Conservation (phyloP, 2,329 filamentous ascomycete species). For the Curvularia lunata region DNA sequence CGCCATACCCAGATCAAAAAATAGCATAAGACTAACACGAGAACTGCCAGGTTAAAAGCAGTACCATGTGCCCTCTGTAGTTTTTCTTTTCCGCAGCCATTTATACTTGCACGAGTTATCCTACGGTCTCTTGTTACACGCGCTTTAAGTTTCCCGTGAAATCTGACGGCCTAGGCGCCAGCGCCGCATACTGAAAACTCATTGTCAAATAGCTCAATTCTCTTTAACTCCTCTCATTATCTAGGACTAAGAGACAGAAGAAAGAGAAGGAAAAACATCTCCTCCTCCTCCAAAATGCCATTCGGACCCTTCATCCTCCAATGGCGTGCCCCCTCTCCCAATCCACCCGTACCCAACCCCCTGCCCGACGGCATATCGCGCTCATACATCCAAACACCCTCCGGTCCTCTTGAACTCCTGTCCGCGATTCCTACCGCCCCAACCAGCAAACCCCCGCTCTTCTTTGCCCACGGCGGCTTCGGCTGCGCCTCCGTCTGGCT, state of each 20-base stretch:
- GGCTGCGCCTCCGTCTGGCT: constrained; percentile 61
- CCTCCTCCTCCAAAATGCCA: constrained; percentile 17
- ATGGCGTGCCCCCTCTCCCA: constrained; percentile 35
- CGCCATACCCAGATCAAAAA: constrained; percentile 5
- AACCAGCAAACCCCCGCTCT: constrained; percentile 47
- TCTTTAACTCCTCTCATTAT: background rate
- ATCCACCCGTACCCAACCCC: constrained; percentile 32
- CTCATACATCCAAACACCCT: constrained; percentile 50
- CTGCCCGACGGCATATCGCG: constrained; percentile 55
- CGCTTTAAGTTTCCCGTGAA: background rate
- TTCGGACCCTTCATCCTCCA: constrained; percentile 41
- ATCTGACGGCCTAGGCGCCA: background rate
- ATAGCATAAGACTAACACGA: background rate
- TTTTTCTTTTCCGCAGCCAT: background rate
- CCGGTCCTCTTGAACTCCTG: constrained; percentile 59
- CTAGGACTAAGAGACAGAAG: background rate
- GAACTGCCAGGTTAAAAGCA: background rate
- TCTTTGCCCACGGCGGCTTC: constrained; percentile 64
- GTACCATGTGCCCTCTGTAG: background rate
- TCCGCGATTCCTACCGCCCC: constrained; percentile 45
- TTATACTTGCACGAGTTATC: background rate
- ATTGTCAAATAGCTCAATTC: background rate
- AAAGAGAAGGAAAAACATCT: background rate
- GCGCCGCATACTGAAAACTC: no score
- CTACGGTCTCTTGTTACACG: background rate